Evolutionary conservation across 2,329 filamentous ascomycete genomes (phyloP).

Genomic region (Beauveria bassiana): DNA sequence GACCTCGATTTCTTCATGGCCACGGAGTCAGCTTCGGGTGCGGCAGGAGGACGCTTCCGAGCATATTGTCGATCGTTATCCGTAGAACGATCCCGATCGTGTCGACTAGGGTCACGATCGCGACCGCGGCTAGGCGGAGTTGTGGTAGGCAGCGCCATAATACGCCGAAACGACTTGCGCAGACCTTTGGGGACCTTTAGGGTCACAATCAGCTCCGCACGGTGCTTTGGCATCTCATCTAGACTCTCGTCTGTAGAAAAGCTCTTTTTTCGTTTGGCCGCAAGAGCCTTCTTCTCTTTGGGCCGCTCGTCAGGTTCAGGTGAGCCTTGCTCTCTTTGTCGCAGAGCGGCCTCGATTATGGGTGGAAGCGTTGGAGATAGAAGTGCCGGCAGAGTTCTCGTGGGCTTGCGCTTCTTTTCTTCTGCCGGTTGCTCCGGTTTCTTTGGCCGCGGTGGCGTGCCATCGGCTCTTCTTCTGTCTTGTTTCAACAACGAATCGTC

Average conservation of each 20-base stretch:
- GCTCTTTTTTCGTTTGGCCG: slow-evolving; percentile 20
- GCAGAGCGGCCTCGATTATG: slow-evolving; percentile 40
- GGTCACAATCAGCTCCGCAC: slow-evolving; percentile 31
- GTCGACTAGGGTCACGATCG: slow-evolving; percentile 19
- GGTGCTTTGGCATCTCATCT: slow-evolving; percentile 23
- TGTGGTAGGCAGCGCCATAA: slow-evolving; percentile 33
- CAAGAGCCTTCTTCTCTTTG: slow-evolving; percentile 11
- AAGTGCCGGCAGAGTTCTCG: slow-evolving; percentile 37
- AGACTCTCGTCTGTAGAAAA: slow-evolving; percentile 21
- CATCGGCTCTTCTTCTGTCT: slow-evolving; percentile 20
- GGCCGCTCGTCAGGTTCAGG: slow-evolving; percentile 4
- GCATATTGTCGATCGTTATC: slow-evolving; percentile 20
- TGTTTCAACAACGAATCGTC: slow-evolving; percentile 17
- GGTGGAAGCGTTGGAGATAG: slow-evolving; percentile 50
- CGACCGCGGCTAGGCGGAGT: slow-evolving; percentile 13
- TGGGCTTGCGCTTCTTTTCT: slow-evolving; percentile 31
- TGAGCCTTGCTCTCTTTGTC: slow-evolving; percentile 17
- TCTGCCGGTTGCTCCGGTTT: slow-evolving; percentile 20
- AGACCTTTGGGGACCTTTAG: slow-evolving; percentile 42
- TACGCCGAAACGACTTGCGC: slow-evolving; percentile 36
- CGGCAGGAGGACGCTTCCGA: slow-evolving; percentile 42
- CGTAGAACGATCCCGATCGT: not conserved
- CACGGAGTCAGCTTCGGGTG: slow-evolving; percentile 27
- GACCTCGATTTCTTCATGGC: slow-evolving; percentile 36
- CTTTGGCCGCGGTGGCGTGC: slow-evolving; percentile 14